Evolutionary conservation across 805 yeast genomes (phyloP).

Genomic region (Nakazawaea siamensis): DNA sequence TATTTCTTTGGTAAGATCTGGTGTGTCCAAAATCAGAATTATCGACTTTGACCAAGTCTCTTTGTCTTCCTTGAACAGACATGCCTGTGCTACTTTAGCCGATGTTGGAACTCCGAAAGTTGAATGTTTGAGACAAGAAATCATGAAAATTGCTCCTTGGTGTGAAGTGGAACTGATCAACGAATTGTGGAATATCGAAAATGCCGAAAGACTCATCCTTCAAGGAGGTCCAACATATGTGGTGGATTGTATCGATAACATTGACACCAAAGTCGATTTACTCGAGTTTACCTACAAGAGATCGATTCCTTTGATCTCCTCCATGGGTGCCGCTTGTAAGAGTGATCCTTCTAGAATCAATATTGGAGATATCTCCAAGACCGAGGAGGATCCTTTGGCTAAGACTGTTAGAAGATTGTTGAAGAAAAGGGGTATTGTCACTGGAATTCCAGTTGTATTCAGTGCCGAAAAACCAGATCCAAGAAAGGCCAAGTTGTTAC

Average conservation of each 20-base stretch:
- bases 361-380: constrained; percentile 78
- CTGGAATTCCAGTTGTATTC: constrained; percentile 80
- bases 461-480: constrained; percentile 97
- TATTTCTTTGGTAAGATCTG: constrained; percentile 86
- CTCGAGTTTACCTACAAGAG: constrained; percentile 61
- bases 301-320: constrained; percentile 64
- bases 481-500: constrained; percentile 79
- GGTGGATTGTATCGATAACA: constrained; percentile 94
- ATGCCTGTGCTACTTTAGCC: constrained; percentile 81
- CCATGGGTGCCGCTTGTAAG: constrained; percentile 97
- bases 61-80: constrained; percentile 84
- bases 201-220: constrained; percentile 52
- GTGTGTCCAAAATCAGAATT: constrained; percentile 68
- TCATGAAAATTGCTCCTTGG: constrained; percentile 88
- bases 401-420: constrained; percentile 79
- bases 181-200: constrained; percentile 65
- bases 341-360: constrained; percentile 91
- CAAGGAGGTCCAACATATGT: constrained; percentile 64
- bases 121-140: constrained; percentile 61
- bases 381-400: constrained; percentile 92
- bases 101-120: constrained; percentile 96
- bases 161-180: constrained; percentile 69
- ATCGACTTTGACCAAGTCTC: constrained; percentile 97
- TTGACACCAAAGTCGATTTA: constrained; percentile 93
- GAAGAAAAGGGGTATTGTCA: constrained; percentile 66